phyloP scores from a whole-genome alignment of 768 basidiomycete species.

The Suillus discolor region DNA sequence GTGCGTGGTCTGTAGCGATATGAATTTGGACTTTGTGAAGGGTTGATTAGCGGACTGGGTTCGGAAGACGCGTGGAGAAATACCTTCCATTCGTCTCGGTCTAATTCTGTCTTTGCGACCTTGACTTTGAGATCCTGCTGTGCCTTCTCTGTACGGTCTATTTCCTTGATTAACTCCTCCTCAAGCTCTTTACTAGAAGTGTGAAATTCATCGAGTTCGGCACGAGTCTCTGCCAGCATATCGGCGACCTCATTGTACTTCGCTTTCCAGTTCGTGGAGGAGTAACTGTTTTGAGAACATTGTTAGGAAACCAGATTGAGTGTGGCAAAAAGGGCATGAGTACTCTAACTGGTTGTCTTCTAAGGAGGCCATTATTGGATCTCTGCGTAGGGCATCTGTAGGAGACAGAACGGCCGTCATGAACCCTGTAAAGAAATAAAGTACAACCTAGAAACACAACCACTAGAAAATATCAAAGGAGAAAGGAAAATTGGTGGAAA shows the following conservation, averaged over 20 bases:
- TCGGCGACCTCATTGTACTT: slow-evolving; percentile 84
- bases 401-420: slow-evolving; percentile 72
- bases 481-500: slow-evolving; percentile 18
- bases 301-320: slow-evolving; percentile 18
- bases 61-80: slow-evolving; percentile 22
- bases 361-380: slow-evolving; percentile 56
- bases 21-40: slow-evolving; percentile 68
- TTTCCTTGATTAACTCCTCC: slow-evolving; percentile 89
- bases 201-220: slow-evolving; percentile 87
- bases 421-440: slow-evolving; percentile 19
- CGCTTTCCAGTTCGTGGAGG: slow-evolving; percentile 69
- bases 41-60: slow-evolving; percentile 7
- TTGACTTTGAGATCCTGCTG: slow-evolving; percentile 80
- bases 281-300: slow-evolving; percentile 46
- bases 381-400: slow-evolving; percentile 59
- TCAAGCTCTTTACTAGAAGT: slow-evolving; percentile 88
- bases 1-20: slow-evolving; percentile 85
- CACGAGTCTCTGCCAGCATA: slow-evolving; percentile 81
- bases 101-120: slow-evolving; percentile 66
- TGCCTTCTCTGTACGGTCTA: slow-evolving; percentile 84
- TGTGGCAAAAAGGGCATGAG: slow-evolving; percentile 17
- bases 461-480: slow-evolving; percentile 10
- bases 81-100: slow-evolving; percentile 95
- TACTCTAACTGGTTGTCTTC: slow-evolving; percentile 72
- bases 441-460: slow-evolving; percentile 27